Evolutionary conservation across 306 rosid species (phyloP), one percentile per base, ranked within the genome.

Genomic region (Vigna radiata): DNA sequence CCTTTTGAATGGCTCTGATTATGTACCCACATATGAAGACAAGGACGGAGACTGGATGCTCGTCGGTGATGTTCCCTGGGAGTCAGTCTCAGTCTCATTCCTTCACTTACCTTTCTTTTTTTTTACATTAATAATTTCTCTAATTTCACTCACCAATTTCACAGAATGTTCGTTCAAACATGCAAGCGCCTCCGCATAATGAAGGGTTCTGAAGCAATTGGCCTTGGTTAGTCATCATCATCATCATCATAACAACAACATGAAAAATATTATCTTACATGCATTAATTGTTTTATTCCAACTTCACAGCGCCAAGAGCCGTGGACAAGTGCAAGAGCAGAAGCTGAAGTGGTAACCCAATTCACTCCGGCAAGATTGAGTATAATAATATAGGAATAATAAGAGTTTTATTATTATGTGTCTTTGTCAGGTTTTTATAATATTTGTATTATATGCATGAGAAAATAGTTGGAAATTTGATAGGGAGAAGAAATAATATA

Each of bases 11-110:
- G 91, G 89, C 8, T 91, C 96, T 39, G 96, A 93, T 16, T 93
- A 89, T 47, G 92, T 91, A 4, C 91, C 96, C 1, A 88, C 91
- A 2, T 93, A 91, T 25, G 87, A 93, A 80, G 97, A 93, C 86
- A 93, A 87, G 48, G 98, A 93, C 64, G 96, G 93, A 4, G 98
- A 93, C 50, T 93, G 98, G 98, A 91, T 93, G 98, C 97, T 93
- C 33, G 96, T 93, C 0, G 98, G 98, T 4, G 98, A 93, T 65
- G 98, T 93, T 4, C 98, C 98, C 21, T 93, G 98, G 98, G 88
- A 88, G 97, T 93, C 37, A 83, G 98, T 89, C 37, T 93, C 37
- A 83, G 98, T 89, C 37, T 18, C 46, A 16, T 6, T 16, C 1
- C 6, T 61, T n/a, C 12, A 4, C 10, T 33, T 1, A 0, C 1